phyloP scores from a whole-genome alignment of 1,139 yeast genomes.

The Debaryomyces coudertii region DNA sequence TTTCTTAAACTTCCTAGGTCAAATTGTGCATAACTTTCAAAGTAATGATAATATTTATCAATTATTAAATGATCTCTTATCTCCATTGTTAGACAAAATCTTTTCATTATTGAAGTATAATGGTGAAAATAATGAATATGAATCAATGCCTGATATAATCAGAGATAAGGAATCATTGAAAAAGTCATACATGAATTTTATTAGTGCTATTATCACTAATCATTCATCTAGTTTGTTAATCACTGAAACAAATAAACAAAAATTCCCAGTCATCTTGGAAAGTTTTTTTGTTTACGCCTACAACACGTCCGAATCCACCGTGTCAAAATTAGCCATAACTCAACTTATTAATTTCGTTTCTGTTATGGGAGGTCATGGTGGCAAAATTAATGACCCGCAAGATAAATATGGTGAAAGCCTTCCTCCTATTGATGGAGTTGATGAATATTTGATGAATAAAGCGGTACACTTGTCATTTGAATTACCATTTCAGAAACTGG shows the following conservation, averaged over 20 bases:
- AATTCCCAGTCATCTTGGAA: slow-evolving; percentile 65
- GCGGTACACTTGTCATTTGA: slow-evolving; percentile 74
- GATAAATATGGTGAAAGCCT: slow-evolving; percentile 59
- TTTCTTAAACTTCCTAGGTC: slow-evolving; percentile 85
- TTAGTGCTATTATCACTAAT: slow-evolving; percentile 73
- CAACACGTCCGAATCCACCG: slow-evolving; percentile 53
- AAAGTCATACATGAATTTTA: slow-evolving; percentile 68
- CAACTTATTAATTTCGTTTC: slow-evolving; percentile 69
- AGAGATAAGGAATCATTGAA: slow-evolving; percentile 66
- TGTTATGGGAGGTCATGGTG: slow-evolving; percentile 64
- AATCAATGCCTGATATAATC: slow-evolving; percentile 50
- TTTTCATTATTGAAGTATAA: slow-evolving; percentile 51
- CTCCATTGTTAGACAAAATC: slow-evolving; percentile 73
- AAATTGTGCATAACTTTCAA: slow-evolving; percentile 78
- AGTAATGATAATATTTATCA: slow-evolving; percentile 70
- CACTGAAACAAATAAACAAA: slow-evolving; percentile 63
- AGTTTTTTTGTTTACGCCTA: slow-evolving; percentile 69
- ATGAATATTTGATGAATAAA: slow-evolving; percentile 68
- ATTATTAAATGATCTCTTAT: slow-evolving; percentile 68
- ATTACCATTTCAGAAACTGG: slow-evolving; percentile 70
- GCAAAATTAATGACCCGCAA: slow-evolving; percentile 57
- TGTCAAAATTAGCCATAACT: slow-evolving; percentile 70
- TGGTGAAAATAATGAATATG: slow-evolving; percentile 22
- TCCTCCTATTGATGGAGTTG: slow-evolving; percentile 69
- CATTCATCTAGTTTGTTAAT: slow-evolving; percentile 78